Conservation (phyloP, 1,284 basidiomycete genomes). For the Ganoderma resinaceum region DNA sequence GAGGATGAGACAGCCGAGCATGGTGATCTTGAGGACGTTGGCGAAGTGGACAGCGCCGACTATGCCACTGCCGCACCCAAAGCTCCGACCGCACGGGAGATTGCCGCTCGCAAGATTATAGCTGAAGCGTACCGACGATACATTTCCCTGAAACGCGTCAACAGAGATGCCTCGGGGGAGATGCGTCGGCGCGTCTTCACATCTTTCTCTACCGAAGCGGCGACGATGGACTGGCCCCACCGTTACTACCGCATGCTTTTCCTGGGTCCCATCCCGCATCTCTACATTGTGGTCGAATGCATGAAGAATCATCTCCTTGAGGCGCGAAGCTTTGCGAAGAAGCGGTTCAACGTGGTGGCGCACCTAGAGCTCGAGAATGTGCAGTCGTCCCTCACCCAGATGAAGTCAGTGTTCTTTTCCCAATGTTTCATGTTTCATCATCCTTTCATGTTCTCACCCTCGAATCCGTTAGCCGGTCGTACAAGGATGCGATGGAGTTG, state of each 20-base stretch:
- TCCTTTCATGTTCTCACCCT: background rate
- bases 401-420: slow-evolving; percentile 25
- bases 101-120: slow-evolving; percentile 40
- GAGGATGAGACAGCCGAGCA: slow-evolving; percentile 16
- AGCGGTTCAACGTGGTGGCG: slow-evolving; percentile 38
- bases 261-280: slow-evolving; percentile 57
- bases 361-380: slow-evolving; percentile 45
- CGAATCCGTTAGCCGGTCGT: slow-evolving; percentile 13
- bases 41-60: slow-evolving; percentile 34
- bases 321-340: slow-evolving; percentile 44
- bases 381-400: slow-evolving; percentile 38
- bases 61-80: slow-evolving; percentile 24
- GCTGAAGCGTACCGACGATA: slow-evolving; percentile 41
- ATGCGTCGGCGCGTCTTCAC: slow-evolving; percentile 20
- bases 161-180: slow-evolving; percentile 10
- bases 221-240: slow-evolving; percentile 42
- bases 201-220: slow-evolving; percentile 42
- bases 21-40: slow-evolving; percentile 29
- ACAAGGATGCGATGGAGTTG: slow-evolving; percentile 27
- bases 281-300: slow-evolving; percentile 53
- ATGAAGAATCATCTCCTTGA: slow-evolving; percentile 37
- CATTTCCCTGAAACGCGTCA: slow-evolving; percentile 27
- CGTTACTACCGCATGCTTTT: slow-evolving; percentile 50
- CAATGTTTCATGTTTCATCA: background rate
- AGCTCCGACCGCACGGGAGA: slow-evolving; percentile 39